Conservation (phyloP, 441 rosid species). For the Euphorbia schlechtendalii region DNA sequence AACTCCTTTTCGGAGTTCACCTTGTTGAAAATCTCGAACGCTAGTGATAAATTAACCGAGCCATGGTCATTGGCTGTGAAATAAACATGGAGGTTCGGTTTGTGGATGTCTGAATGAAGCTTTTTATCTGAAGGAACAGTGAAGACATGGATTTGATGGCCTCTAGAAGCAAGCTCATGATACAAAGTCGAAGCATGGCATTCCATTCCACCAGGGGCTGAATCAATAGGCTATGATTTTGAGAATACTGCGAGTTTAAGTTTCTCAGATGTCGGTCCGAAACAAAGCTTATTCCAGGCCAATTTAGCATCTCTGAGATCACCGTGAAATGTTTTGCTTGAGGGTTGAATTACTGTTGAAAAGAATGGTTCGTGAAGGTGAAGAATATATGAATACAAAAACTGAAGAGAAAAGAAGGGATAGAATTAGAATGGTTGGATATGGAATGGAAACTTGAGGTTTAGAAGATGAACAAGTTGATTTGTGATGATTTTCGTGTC, state of each 20-base stretch:
- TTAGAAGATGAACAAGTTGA: slow-evolving; percentile 23
- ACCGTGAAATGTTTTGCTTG: slow-evolving; percentile 24
- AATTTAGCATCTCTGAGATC: slow-evolving; percentile 51
- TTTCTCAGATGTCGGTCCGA: slow-evolving; percentile 42
- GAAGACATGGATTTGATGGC: slow-evolving; percentile 66
- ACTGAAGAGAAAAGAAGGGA: slow-evolving; percentile 32
- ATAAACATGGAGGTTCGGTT: slow-evolving; percentile 47
- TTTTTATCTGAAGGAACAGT: slow-evolving; percentile 56
- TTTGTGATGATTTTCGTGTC: slow-evolving; percentile 32
- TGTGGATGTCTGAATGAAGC: slow-evolving; percentile 33
- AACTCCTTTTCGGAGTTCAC: slow-evolving; percentile 33
- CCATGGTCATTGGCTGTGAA: slow-evolving; percentile 63
- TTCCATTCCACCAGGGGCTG: slow-evolving; percentile 71
- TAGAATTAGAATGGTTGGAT: slow-evolving; percentile 27
- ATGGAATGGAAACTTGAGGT: slow-evolving; percentile 23
- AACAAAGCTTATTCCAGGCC: slow-evolving; percentile 64
- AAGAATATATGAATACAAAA: slow-evolving; percentile 30
- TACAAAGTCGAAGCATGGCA: slow-evolving; percentile 58
- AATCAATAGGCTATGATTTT: slow-evolving; percentile 22
- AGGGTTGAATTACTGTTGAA: background rate
- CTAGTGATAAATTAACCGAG: slow-evolving; percentile 38
- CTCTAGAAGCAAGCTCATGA: slow-evolving; percentile 41
- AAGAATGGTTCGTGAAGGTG: slow-evolving; percentile 6
- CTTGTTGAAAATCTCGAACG: slow-evolving; percentile 50
- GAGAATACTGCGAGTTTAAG: slow-evolving; percentile 56